Conservation (phyloP, 495 filamentous ascomycete genomes). For the Aspergillus bertholletiae region DNA sequence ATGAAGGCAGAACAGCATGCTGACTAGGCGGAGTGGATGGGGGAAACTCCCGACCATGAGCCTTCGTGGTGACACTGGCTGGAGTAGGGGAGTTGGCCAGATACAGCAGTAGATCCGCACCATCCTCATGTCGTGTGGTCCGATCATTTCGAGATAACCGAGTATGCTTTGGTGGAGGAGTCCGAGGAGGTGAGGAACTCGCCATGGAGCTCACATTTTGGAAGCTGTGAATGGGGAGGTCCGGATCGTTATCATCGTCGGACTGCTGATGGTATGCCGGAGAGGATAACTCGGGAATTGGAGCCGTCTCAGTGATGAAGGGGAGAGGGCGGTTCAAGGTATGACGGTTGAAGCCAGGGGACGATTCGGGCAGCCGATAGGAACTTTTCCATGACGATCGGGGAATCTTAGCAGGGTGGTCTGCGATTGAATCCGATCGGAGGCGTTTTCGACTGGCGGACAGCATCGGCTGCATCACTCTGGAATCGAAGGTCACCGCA, state of each 20-base stretch:
- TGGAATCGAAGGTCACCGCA: slow-evolving; percentile 46
- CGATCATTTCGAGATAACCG: slow-evolving; percentile 45
- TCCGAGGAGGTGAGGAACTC: slow-evolving; percentile 75
- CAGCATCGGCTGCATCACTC: slow-evolving; percentile 44
- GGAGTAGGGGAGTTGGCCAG: slow-evolving; percentile 91
- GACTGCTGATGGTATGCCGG: slow-evolving; percentile 60
- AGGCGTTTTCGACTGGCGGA: slow-evolving; percentile 60
- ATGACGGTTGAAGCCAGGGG: slow-evolving; percentile 55
- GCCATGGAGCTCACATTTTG: slow-evolving; percentile 50
- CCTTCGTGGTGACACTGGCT: slow-evolving; percentile 47
- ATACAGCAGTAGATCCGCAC: slow-evolving; percentile 86
- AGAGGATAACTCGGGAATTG: slow-evolving; percentile 58
- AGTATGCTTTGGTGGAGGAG: slow-evolving; percentile 67
- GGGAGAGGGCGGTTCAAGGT: slow-evolving; percentile 44
- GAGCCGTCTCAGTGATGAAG: slow-evolving; percentile 69
- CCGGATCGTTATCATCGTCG: slow-evolving; percentile 73
- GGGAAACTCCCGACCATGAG: slow-evolving; percentile 50
- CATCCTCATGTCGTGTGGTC: slow-evolving; percentile 63
- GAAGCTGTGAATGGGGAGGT: slow-evolving; percentile 75
- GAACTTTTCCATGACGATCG: slow-evolving; percentile 68
- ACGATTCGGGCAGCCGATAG: slow-evolving; percentile 75
- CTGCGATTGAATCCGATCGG: slow-evolving; percentile 62
- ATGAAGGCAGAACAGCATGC: slow-evolving; percentile 56
- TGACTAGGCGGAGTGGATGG: slow-evolving; percentile 87
- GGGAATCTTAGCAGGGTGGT: slow-evolving; percentile 52